Percentiles rank a stretch among this genome's conserved stretches.
Conservation (phyloP, 129 eudicot species). For the Tagetes erecta region DNA sequence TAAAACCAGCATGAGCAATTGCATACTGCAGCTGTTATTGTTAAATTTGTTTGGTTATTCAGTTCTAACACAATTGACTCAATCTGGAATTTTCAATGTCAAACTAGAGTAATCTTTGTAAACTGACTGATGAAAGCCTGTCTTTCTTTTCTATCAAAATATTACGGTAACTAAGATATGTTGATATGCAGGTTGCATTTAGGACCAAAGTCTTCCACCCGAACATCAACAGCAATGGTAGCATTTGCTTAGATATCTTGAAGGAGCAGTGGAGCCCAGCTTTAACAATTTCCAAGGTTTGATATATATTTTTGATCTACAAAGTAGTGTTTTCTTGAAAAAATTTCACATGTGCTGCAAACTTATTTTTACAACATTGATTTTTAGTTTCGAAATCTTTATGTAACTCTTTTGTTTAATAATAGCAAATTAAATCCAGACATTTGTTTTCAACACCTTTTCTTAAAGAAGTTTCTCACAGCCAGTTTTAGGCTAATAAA, state of each 20-base stretch:
- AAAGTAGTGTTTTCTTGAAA: background rate
- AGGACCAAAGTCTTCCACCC: slow-evolving; percentile 52
- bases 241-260: slow-evolving; percentile 41
- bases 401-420: background rate
- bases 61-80: background rate
- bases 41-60: background rate
- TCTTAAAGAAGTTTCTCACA: background rate
- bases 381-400: background rate
- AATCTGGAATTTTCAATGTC: too few species aligned
- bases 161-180: background rate
- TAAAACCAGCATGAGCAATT: background rate
- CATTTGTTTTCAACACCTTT: background rate
- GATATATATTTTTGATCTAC: background rate
- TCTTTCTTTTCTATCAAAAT: background rate
- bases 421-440: background rate
- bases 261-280: slow-evolving; percentile 53
- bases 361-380: background rate
- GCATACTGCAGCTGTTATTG: background rate
- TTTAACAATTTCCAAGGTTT: slow-evolving; percentile 44
- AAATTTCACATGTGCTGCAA: background rate
- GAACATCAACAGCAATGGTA: slow-evolving; percentile 46
- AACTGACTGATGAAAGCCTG: background rate
- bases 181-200: slow-evolving; percentile 38
- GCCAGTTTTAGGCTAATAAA: background rate
- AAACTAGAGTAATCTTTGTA: background rate